phyloP scores from a whole-genome alignment of 768 basidiomycete genomes.

The Kwoniella sp. region DNA sequence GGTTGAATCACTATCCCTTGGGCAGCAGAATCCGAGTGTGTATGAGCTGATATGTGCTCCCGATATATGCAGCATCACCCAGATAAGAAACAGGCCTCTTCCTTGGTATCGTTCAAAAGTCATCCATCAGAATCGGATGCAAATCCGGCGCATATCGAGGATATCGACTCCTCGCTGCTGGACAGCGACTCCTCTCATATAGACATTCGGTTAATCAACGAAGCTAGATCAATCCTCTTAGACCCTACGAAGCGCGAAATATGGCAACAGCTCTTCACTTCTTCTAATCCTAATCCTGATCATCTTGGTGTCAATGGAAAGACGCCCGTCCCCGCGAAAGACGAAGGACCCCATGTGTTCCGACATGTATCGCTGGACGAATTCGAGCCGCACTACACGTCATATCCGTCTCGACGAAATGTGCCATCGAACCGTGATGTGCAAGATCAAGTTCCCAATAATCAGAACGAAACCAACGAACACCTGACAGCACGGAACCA shows the following conservation, averaged over 20 bases:
- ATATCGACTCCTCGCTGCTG: neutral
- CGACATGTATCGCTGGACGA: conserved; percentile 27
- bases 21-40: no score
- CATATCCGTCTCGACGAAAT: no score
- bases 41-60: neutral
- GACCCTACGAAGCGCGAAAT: conserved; percentile 3
- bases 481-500: no score
- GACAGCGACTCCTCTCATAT: neutral
- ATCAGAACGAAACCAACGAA: no score
- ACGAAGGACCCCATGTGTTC: conserved; percentile 24
- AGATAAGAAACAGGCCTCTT: conserved; percentile 13
- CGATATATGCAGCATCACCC: conserved; percentile 26
- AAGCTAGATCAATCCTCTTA: conserved; percentile 29
- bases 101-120: neutral
- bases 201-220: conserved; percentile 35
- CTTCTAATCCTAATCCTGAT: neutral
- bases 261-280: neutral
- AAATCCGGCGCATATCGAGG: no score
- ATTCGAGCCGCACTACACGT: conserved; percentile 30
- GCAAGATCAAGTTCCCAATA: neutral
- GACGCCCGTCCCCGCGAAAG: neutral
- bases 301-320: neutral
- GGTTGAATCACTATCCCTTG: no score
- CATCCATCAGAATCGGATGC: no score
- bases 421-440: neutral